Base-by-base conservation (phyloP, 192 early-diverging fungal species). In the Mortierella hygrophila region DNA sequence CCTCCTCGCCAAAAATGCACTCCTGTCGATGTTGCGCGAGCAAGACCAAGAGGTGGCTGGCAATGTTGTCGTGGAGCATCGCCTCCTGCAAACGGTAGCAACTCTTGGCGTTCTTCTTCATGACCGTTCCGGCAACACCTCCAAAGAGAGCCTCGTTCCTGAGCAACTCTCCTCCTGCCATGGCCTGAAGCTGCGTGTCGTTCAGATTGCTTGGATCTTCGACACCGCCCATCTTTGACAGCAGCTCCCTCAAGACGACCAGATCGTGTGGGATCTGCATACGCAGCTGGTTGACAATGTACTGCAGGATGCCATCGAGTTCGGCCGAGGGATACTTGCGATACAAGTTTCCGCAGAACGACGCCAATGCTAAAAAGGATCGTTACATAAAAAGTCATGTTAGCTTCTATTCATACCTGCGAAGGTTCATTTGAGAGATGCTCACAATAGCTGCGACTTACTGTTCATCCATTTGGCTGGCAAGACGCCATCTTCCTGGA, bases 141-240 rank as follows among this genome's bases (percentile, higher is more conserved):
- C 93, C 91, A 72, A 85, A 88, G 46, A 94, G 83, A 0, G 88
- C 90, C 57, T 94, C 94, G 26, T 91, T 87, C n/a, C 88, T 89
- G 2, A 96, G 75, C 1, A 85, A 85, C 2, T 94, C 93, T 4
- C 92, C 91, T 52, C 94, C 96, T 0, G 92, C 91, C 57, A 95
- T 87, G 9, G 93, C 89, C 8, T 89, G 90, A 11, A 95, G 85
- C 72, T 97, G 95, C 4, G 80, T 83, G 52, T 88, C 80, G 11
- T 94, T 95, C 46, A 91, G 69, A 26, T 83, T 85, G 11, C 55
- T 75, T 1, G 89, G 89, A 10, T 93, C 92, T 70, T 94, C 92
- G 42, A 96, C 89, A 26, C 96, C 96, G 35, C 90, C 83, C 92
- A 97, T 94, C 68, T 93, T 92, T 1, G 88, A 88, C 20, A 97